Evolutionary conservation across 805 yeast species (phyloP).

Genomic region (Cyberlindnera xishuangbannaensis): DNA sequence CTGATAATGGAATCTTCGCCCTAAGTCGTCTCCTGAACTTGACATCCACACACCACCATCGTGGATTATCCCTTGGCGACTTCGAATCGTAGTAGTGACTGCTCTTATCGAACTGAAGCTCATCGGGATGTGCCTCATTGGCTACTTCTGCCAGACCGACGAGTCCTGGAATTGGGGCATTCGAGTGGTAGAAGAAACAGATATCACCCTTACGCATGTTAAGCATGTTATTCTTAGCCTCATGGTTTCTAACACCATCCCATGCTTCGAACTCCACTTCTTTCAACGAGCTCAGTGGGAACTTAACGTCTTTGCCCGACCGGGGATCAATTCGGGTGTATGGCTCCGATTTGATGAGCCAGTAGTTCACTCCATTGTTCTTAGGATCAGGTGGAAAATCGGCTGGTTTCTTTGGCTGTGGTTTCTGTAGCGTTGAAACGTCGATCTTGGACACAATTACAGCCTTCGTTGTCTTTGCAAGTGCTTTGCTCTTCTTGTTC

Average conservation of each 20-base stretch:
- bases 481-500: too few relatives aligned
- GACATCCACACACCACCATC: conserved; percentile 56
- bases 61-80: conserved; percentile 35
- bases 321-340: conserved; percentile 39
- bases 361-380: conserved; percentile 31
- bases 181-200: conserved; percentile 50
- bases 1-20: conserved; percentile 36
- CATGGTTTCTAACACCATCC: conserved; percentile 58
- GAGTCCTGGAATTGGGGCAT: conserved; percentile 48
- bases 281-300: conserved; percentile 39
- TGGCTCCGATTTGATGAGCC: conserved; percentile 58
- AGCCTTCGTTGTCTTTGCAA: background rate
- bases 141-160: conserved; percentile 42
- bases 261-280: conserved; percentile 39
- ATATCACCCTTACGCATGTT: conserved; percentile 42
- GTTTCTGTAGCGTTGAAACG: conserved; percentile 12
- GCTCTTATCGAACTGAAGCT: conserved; percentile 34
- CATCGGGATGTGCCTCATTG: conserved; percentile 34
- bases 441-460: conserved; percentile 3
- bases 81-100: conserved; percentile 45
- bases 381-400: conserved; percentile 24
- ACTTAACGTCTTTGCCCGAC: conserved; percentile 43
- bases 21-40: conserved; percentile 36
- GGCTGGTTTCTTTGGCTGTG: conserved; percentile 31
- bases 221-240: conserved; percentile 46